These are phyloP conservation scores for Candida sithepensis DNA, from an alignment of 805 yeast genomes.

Conservation along the genomic window DNA sequence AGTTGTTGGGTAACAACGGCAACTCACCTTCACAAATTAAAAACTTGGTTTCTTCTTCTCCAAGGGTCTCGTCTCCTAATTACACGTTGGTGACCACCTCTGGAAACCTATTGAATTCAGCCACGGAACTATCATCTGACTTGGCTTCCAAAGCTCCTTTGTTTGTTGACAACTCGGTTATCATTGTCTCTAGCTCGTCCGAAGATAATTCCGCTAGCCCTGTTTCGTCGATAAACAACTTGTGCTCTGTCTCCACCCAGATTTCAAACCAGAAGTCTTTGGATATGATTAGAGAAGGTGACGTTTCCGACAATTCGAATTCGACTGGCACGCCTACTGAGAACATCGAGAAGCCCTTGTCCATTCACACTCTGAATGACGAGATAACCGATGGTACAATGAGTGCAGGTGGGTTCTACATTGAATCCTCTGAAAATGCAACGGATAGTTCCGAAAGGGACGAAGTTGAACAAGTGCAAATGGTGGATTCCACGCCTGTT, in stretches of 20 bases:
- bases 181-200: background rate
- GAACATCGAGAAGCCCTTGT: no score
- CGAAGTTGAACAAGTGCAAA: background rate
- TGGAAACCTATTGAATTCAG: conserved; percentile 2
- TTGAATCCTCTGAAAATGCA: no score
- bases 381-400: no score
- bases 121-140: background rate
- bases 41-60: background rate
- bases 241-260: background rate
- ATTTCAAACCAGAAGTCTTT: background rate
- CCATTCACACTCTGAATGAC: background rate
- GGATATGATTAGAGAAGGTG: background rate
- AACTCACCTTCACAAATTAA: background rate
- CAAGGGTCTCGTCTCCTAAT: background rate
- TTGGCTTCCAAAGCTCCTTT: no score
- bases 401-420: background rate
- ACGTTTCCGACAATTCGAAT: background rate
- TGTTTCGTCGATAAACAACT: background rate
- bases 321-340: background rate
- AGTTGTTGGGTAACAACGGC: background rate
- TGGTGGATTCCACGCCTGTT: background rate
- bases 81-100: background rate
- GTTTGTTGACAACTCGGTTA: no score
- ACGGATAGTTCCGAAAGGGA: background rate
- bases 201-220: background rate